Percentiles rank a stretch among this genome's conserved stretches.
Evolutionary conservation across 2,329 filamentous ascomycete species (phyloP).

Genomic region (Mycosphaerelloides madeirae): DNA sequence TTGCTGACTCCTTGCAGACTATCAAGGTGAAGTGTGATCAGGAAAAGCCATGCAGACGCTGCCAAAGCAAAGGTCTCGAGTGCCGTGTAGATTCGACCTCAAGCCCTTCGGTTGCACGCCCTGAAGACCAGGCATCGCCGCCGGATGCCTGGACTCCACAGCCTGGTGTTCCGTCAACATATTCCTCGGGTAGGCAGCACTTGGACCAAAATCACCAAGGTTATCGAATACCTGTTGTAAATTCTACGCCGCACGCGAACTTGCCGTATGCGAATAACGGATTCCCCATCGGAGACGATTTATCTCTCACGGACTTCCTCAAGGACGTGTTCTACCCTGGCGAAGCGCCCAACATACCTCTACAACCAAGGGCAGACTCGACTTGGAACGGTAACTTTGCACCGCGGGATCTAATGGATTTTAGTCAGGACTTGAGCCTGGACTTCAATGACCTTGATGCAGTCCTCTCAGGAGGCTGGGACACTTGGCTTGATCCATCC

Average conservation of each 20-base stretch:
- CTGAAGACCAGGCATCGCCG: constrained; percentile 1
- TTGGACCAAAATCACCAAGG: too few species aligned
- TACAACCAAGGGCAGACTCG: constrained; percentile 4
- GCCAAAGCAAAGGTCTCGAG: constrained; percentile 16
- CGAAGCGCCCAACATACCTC: neutral
- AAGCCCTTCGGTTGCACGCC: neutral
- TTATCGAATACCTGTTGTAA: too few species aligned
- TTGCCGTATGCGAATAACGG: neutral
- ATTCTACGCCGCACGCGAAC: too few species aligned
- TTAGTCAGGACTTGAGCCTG: constrained; percentile 19
- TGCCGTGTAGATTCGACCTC: constrained; percentile 15
- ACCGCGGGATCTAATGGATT: constrained; percentile 20
- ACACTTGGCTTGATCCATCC: constrained; percentile 16
- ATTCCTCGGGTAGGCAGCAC: too few species aligned
- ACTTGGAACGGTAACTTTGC: constrained; percentile 15
- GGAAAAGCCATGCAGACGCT: constrained; percentile 21
- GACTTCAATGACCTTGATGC: constrained; percentile 18
- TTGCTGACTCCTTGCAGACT: neutral
- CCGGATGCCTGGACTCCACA: constrained; percentile 6
- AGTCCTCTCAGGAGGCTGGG: constrained; percentile 15
- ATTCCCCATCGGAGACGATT: constrained; percentile 7
- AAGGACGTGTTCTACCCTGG: constrained; percentile 13
- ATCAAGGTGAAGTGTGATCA: constrained; percentile 23
- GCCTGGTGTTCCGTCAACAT: neutral
- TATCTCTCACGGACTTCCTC: constrained; percentile 16